Conservation (phyloP, 805 yeast genomes). For the Wickerhamiella sorbophila region DNA sequence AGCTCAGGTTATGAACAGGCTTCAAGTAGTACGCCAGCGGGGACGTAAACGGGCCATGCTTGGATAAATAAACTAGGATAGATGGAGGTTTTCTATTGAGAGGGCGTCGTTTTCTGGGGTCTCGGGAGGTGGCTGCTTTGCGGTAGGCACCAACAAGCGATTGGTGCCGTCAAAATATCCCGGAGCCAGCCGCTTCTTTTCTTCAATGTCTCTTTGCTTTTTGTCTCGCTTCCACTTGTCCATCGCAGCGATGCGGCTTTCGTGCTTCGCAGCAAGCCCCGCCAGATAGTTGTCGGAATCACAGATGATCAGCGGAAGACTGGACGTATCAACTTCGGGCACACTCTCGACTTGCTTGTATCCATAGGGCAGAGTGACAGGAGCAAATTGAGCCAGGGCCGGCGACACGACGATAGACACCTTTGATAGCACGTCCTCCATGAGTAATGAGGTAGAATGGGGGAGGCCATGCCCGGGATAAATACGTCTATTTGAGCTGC, state of each 20-base stretch:
- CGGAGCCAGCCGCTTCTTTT: constrained; percentile 28
- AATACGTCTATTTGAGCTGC: neutral
- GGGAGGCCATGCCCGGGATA: neutral
- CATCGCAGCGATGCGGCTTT: constrained; percentile 18
- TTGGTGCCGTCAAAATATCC: constrained; percentile 28
- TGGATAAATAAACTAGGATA: constrained; percentile 33
- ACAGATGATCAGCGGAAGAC: constrained; percentile 22
- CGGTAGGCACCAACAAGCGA: constrained; percentile 16
- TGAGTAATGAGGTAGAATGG: neutral
- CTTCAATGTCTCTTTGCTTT: constrained; percentile 14
- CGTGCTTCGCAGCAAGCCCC: constrained; percentile 20
- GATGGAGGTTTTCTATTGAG: neutral
- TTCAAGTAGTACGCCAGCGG: constrained; percentile 75
- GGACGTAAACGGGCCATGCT: constrained; percentile 94
- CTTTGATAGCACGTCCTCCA: constrained; percentile 1
- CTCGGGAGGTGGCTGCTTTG: neutral
- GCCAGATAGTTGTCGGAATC: constrained; percentile 25
- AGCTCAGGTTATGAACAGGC: constrained; percentile 43
- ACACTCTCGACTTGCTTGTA: neutral
- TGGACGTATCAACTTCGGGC: constrained; percentile 10
- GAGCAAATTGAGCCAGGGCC: constrained; percentile 3
- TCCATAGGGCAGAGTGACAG: constrained; percentile 11
- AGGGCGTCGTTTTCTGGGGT: neutral
- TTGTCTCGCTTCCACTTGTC: constrained; percentile 25
- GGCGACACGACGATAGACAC: neutral